phyloP scores from a whole-genome alignment of 169 alveolate genomes.

The Besnoitia besnoiti region DNA sequence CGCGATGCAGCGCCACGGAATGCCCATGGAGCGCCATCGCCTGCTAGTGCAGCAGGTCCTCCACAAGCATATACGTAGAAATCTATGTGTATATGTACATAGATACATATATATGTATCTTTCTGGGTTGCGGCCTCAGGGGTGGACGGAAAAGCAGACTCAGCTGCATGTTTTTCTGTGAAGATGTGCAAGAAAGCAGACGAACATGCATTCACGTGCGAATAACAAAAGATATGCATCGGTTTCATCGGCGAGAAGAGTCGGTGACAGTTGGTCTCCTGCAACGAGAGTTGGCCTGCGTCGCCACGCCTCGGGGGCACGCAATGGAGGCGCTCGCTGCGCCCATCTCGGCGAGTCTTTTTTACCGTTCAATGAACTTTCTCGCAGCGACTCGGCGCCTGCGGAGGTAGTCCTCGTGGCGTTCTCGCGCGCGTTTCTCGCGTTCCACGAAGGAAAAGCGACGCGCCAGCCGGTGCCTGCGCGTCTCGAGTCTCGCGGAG shows the following conservation, averaged over 20 bases:
- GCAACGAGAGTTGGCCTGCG: too few species aligned
- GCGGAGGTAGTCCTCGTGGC: conserved; percentile 13
- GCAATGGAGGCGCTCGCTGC: too few species aligned
- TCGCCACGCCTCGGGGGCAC: too few species aligned
- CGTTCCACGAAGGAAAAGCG: conserved; percentile 20
- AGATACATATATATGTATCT: neutral
- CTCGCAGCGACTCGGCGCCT: neutral
- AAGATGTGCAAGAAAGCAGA: neutral
- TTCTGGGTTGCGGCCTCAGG: too few species aligned
- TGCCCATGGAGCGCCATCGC: too few species aligned
- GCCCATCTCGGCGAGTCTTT: too few species aligned
- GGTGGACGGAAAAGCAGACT: too few species aligned
- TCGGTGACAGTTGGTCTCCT: too few species aligned
- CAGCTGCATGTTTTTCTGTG: too few species aligned
- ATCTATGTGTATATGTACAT: neutral
- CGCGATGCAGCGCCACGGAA: too few species aligned
- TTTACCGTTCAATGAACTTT: conserved; percentile 17
- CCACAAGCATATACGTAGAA: neutral
- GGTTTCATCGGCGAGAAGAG: too few species aligned
- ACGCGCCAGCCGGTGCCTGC: neutral
- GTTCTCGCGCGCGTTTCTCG: conserved; percentile 9
- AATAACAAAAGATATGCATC: neutral
- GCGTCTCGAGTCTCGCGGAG: conserved; percentile 14
- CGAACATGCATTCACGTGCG: neutral
- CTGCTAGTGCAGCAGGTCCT: too few species aligned